Percentiles rank a stretch among this genome's conserved stretches.
Evolutionary conservation across 2,329 filamentous ascomycete species (phyloP).

Genomic region (Helicocarpus griseus): DNA sequence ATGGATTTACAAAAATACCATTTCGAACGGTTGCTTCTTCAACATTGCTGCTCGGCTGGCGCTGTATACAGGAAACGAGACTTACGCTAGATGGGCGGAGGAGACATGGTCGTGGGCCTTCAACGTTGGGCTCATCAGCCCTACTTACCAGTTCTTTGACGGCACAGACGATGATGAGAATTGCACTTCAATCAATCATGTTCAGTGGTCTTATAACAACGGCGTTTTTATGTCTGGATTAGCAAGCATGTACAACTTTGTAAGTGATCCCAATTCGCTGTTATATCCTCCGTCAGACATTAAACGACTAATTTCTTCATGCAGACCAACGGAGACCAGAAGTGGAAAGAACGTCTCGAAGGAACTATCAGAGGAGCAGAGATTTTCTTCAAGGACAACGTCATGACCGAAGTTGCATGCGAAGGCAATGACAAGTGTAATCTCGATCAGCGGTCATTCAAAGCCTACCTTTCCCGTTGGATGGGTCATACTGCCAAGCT

Average conservation of each 20-base stretch:
- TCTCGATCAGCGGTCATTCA: slow-evolving; percentile 56
- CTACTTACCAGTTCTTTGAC: slow-evolving; percentile 45
- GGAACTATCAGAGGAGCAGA: slow-evolving; percentile 46
- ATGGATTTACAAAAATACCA: slow-evolving; percentile 49
- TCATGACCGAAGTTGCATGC: slow-evolving; percentile 53
- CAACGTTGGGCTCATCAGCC: slow-evolving; percentile 41
- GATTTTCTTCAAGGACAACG: slow-evolving; percentile 44
- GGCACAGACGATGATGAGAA: slow-evolving; percentile 44
- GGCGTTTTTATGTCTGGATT: slow-evolving; percentile 47
- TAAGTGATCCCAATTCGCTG: no score
- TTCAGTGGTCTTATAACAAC: slow-evolving; percentile 50
- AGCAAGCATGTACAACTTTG: slow-evolving; percentile 47
- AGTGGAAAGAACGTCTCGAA: slow-evolving; percentile 45
- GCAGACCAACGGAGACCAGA: slow-evolving; percentile 26
- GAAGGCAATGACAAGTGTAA: slow-evolving; percentile 48
- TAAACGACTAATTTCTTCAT: neutral
- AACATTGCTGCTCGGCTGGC: slow-evolving; percentile 58
- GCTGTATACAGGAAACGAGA: slow-evolving; percentile 67
- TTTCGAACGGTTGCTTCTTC: slow-evolving; percentile 50
- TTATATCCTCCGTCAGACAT: neutral
- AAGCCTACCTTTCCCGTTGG: slow-evolving; percentile 55
- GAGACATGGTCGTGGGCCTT: slow-evolving; percentile 51
- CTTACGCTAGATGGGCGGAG: slow-evolving; percentile 67
- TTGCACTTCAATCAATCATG: slow-evolving; percentile 43
- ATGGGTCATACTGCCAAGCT: slow-evolving; percentile 48